Base-by-base conservation (phyloP, 2,329 filamentous ascomycete species). In the Trichoderma sp. region DNA sequence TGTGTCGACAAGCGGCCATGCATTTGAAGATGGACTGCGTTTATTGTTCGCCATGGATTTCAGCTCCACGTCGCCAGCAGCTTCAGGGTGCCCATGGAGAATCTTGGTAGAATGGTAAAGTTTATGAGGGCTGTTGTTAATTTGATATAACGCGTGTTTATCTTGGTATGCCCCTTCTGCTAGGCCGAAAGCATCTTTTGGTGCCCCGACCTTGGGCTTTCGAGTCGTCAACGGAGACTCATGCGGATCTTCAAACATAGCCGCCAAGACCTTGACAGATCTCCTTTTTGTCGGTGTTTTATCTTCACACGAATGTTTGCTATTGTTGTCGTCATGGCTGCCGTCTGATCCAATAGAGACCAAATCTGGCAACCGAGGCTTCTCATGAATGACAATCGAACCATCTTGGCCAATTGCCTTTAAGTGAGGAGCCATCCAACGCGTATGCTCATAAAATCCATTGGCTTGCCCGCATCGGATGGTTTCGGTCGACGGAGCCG, bases 261-360 rank as follows among this genome's bases (percentile, higher is more conserved):
- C 86, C 4, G 86, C 83, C 81, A 89, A 87, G 2, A 84, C 85
- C 74, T 80, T 85, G 14, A 87, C 86, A 3, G 80, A 77, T 24
- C 77, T 76, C 72, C 70, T 74, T 26, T 79, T 83, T 28, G 70
- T 77, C 5, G 76, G 71, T 1, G 73, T 73, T 8, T 74, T 74
- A 3, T 74, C 72, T 43, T 76, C 64, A 15, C 51, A 7, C 0
- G 36, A 51, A 51, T 58, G 12, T 14, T 65, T 63, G 39, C 51
- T 26, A 6, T 36, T 14, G 21, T 43, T 47, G 6, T 36, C 51
- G 21, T 57, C 53, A 4, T 62, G 39, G 21, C n/a, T 70, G 28
- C 64, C 32, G 26, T 73, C 39, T 28, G 39, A 63, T 28, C 12
- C 67, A n/a, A 62, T 64, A 3, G 61, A 66, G 34, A 47, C 14